phyloP scores from a whole-genome alignment of 768 basidiomycete species.

The Calocybe indica region DNA sequence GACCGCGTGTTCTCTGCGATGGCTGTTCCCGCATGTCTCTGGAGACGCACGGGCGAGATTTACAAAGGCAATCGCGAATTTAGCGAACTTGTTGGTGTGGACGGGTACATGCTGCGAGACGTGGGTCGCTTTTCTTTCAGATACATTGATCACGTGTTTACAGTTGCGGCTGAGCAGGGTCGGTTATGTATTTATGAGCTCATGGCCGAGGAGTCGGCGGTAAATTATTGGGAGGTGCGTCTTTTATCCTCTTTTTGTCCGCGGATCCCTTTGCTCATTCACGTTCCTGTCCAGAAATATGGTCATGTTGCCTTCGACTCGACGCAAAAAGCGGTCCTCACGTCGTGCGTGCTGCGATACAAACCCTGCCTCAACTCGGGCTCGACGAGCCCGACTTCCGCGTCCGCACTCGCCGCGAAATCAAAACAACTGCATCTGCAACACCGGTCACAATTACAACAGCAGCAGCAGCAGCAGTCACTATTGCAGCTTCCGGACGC shows the following conservation, averaged over 20 bases:
- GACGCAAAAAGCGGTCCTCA: slow-evolving; percentile 88
- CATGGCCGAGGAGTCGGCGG: slow-evolving; percentile 95
- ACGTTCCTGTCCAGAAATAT: slow-evolving; percentile 64
- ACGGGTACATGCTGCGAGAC: slow-evolving; percentile 84
- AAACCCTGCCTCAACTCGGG: slow-evolving; percentile 55
- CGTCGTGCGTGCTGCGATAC: slow-evolving; percentile 82
- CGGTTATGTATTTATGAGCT: slow-evolving; percentile 95
- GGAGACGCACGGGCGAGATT: slow-evolving; percentile 96
- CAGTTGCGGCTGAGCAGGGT: slow-evolving; percentile 39
- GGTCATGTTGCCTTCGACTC: slow-evolving; percentile 90
- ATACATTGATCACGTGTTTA: neutral
- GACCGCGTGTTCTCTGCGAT: slow-evolving; percentile 93
- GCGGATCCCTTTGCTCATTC: neutral
- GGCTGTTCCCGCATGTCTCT: slow-evolving; percentile 95
- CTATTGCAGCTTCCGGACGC: too few relatives aligned
- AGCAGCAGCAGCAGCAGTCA: too few relatives aligned
- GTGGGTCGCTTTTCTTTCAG: slow-evolving; percentile 35
- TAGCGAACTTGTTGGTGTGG: slow-evolving; percentile 82
- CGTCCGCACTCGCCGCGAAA: neutral
- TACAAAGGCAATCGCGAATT: slow-evolving; percentile 98
- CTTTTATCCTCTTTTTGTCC: neutral
- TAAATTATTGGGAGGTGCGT: slow-evolving; percentile 93
- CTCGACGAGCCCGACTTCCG: slow-evolving; percentile 19
- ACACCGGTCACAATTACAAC: too few relatives aligned
- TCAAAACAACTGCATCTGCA: too few relatives aligned